phyloP scores from a whole-genome alignment of 306 rosid genomes.

The Acacia acuminata region DNA sequence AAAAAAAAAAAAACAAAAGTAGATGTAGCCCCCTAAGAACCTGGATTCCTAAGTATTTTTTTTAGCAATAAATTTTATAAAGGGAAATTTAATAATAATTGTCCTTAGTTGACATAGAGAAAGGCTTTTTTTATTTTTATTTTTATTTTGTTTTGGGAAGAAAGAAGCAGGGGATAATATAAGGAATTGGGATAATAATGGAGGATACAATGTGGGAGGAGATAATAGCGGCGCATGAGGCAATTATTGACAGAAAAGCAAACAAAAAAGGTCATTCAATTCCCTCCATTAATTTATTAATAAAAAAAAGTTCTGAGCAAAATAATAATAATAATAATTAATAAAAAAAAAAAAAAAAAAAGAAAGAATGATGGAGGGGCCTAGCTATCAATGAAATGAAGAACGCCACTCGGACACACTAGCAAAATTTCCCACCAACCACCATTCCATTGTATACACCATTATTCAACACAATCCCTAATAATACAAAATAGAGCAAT shows the following conservation, averaged over 20 bases:
- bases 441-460: not conserved
- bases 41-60: no score
- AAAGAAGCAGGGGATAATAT: not conserved
- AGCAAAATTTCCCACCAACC: not conserved
- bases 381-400: no score
- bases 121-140: not conserved
- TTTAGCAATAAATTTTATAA: no score
- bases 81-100: no score
- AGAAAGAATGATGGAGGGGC: not conserved
- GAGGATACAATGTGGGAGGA: not conserved
- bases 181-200: conserved; percentile 21
- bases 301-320: no score
- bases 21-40: no score
- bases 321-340: no score
- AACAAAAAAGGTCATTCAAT: conserved; percentile 42
- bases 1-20: no score
- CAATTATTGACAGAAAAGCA: conserved; percentile 48
- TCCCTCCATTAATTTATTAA: not conserved
- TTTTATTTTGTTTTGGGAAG: not conserved
- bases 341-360: conserved; percentile 10
- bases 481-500: no score
- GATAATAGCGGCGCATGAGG: conserved; percentile 53
- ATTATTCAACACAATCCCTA: not conserved
- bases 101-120: no score
- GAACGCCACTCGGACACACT: no score